Evolutionary conservation across 768 basidiomycete genomes (phyloP).

Genomic region (Xanthoconium purpureum): DNA sequence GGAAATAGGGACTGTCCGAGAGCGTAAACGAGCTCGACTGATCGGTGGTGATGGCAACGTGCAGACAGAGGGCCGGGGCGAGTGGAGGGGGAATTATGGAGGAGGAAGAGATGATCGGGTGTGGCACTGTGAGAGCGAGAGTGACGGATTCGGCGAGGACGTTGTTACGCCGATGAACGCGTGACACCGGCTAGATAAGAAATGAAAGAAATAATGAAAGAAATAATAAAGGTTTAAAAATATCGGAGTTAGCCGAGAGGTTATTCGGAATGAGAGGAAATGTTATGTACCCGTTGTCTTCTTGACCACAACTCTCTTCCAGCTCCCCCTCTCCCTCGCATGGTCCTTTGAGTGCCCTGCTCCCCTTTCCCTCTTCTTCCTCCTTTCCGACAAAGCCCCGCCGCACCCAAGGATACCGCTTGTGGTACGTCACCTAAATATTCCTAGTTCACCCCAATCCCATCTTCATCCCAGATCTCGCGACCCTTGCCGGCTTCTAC

Average conservation of each 20-base stretch:
- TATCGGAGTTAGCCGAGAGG: conserved; percentile 29
- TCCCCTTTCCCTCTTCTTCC: conserved; percentile 27
- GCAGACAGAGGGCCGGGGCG: neutral
- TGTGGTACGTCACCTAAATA: conserved; percentile 35
- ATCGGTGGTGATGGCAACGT: conserved; percentile 6
- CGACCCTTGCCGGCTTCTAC: conserved; percentile 90
- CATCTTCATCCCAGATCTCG: conserved; percentile 58
- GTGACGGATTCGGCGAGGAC: conserved; percentile 3
- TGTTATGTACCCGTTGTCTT: conserved; percentile 32
- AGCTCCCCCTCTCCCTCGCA: conserved; percentile 26
- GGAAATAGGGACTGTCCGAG: neutral
- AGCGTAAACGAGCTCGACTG: conserved; percentile 2
- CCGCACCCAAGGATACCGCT: conserved; percentile 53
- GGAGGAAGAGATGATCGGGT: conserved; percentile 13
- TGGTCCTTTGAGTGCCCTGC: conserved; percentile 35
- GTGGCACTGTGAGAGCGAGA: conserved; percentile 13
- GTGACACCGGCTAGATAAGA: conserved; percentile 32
- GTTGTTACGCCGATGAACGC: conserved; percentile 12
- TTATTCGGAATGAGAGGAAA: conserved; percentile 15
- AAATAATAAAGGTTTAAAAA: neutral
- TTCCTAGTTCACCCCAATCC: neutral
- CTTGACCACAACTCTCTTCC: conserved; percentile 25
- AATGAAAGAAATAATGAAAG: conserved; percentile 7
- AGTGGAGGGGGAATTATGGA: neutral
- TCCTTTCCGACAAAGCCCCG: conserved; percentile 40